Evolutionary conservation across 192 early-diverging fungal species (phyloP).

Genomic region (Podila verticillata): DNA sequence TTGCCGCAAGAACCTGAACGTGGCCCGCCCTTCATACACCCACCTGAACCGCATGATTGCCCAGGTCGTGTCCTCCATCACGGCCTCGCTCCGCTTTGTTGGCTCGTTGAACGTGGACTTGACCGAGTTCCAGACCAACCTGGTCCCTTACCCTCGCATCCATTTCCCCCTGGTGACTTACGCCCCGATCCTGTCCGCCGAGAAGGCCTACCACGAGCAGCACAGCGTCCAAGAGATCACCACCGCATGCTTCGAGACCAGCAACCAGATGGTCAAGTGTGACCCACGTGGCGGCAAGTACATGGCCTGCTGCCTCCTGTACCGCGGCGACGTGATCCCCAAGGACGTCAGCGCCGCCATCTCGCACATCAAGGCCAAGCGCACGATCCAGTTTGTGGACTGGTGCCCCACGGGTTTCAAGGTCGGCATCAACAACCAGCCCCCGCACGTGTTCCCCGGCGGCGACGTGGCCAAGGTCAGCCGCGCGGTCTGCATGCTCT

Average conservation of each 20-base stretch:
- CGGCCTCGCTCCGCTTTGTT: slow-evolving; percentile 97
- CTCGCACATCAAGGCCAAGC: slow-evolving; percentile 91
- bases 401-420: slow-evolving; percentile 99
- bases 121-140: slow-evolving; percentile 99
- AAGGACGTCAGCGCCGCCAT: slow-evolving; percentile 97
- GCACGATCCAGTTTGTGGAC: slow-evolving; percentile 98
- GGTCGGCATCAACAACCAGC: slow-evolving; percentile 97
- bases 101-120: slow-evolving; percentile 99
- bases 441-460: slow-evolving; percentile 70
- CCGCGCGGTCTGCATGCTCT: slow-evolving; percentile 98
- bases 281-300: slow-evolving; percentile 98
- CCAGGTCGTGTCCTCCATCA: slow-evolving; percentile 99
- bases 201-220: slow-evolving; percentile 98
- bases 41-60: slow-evolving; percentile 98
- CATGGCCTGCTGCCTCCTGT: slow-evolving; percentile 99
- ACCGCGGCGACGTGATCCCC: slow-evolving; percentile 98
- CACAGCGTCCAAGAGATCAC: slow-evolving; percentile 96
- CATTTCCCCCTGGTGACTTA: slow-evolving; percentile 99
- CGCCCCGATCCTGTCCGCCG: slow-evolving; percentile 92
- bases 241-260: slow-evolving; percentile 95
- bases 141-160: slow-evolving; percentile 99
- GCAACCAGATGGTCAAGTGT: slow-evolving; percentile 99
- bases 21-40: slow-evolving; percentile 95
- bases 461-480: slow-evolving; percentile 97
- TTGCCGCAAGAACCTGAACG: slow-evolving; percentile 97